Base-by-base conservation (phyloP, 208 protist species). In the Trypanosoma avium region DNA sequence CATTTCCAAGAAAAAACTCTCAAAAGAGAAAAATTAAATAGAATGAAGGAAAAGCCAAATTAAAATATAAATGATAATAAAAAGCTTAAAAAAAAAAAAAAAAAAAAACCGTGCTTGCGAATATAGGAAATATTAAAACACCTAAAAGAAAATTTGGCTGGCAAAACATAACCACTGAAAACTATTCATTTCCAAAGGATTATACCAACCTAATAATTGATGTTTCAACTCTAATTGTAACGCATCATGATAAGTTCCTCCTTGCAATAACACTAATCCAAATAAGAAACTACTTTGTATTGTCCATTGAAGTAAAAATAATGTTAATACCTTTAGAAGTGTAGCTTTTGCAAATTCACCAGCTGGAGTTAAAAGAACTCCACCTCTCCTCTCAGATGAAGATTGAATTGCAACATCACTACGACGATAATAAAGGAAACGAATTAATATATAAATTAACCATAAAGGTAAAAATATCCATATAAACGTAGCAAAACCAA, bases 221-320 rank as follows among this genome's bases (percentile, higher is more conserved):
- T 65, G 38, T 27, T 50, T 54, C 2, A 30, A 29, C 30, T 62
- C 57, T 29, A 61, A 9, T 21, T 36, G 52, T 7, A 74, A 22
- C 4, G 67, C 62, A 2, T 66, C 49, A 26, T 21, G 4, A 57
- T 71, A 45, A 4, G 21, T 36, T 24, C 22, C 26, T n/a, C 40
- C 35, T 12, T 54, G 17, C 46, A 63, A 24, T 15, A 57, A 36
- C 26, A 69, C 52, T 36, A 88, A 46, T 13, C 78, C 82, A 22
- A 88, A 47, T n/a, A 88, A 63, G 53, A 88, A 84, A 42, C 61
- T 78, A 17, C 67, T 73, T 67, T 82, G 75, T 3, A 85, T 40
- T 26, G 77, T 75, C 63, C 68, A 67, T n/a, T 78, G 71, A 42
- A 84, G 61, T 40, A 84, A 48, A 52, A 81, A 82, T 8, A 85